phyloP scores from a whole-genome alignment of 2,329 filamentous ascomycete species.

The Stachybotrys echinatus region DNA sequence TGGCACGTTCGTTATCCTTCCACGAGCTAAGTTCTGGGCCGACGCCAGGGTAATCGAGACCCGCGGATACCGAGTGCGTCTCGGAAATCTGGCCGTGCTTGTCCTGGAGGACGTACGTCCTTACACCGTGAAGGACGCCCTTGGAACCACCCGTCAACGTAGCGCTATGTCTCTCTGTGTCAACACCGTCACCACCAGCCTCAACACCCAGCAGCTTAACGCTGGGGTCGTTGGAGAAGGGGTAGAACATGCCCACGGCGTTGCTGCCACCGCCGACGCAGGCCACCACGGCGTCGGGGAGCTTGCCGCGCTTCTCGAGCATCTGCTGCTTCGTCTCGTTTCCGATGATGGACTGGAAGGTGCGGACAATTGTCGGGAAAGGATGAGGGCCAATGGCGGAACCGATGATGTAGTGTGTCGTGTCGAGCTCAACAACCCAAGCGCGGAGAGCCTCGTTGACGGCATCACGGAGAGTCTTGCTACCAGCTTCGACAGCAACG shows the following conservation, averaged over 20 bases:
- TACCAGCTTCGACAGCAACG: constrained; percentile 86
- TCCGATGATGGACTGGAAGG: constrained; percentile 96
- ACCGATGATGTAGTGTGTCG: constrained; percentile 97
- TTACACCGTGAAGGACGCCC: constrained; percentile 91
- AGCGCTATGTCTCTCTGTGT: constrained; percentile 80
- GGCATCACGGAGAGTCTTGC: constrained; percentile 74
- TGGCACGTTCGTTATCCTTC: constrained; percentile 86
- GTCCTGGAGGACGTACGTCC: constrained; percentile 93
- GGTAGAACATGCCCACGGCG: constrained; percentile 96
- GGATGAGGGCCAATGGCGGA: constrained; percentile 96
- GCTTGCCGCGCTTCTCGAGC: constrained; percentile 74
- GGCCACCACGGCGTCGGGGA: constrained; percentile 93
- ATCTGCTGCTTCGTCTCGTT: constrained; percentile 93
- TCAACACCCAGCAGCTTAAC: constrained; percentile 93
- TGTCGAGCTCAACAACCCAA: constrained; percentile 90
- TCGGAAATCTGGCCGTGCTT: constrained; percentile 88
- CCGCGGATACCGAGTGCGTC: constrained; percentile 94
- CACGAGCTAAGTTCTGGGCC: constrained; percentile 87
- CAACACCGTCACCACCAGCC: constrained; percentile 87
- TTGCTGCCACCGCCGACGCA: constrained; percentile 96
- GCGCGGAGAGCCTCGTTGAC: constrained; percentile 94
- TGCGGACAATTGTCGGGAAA: constrained; percentile 95
- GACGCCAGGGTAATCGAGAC: constrained; percentile 94
- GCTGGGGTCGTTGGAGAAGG: constrained; percentile 77
- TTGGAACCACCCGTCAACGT: constrained; percentile 82